Evolutionary conservation across 768 basidiomycete genomes (phyloP).

Genomic region (Glaciozyma antarctica): DNA sequence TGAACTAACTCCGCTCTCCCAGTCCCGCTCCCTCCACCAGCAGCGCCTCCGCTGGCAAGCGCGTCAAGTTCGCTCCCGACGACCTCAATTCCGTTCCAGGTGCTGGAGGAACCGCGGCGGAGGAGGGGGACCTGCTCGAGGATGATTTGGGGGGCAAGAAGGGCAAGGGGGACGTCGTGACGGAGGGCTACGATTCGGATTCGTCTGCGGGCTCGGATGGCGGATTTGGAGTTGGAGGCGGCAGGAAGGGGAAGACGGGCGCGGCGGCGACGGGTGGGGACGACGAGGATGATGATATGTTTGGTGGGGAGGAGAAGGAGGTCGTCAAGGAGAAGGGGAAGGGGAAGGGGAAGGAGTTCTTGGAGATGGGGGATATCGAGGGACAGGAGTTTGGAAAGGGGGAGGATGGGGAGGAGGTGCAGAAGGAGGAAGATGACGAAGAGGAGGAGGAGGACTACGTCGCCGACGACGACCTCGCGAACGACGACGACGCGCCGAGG

Average conservation of each 20-base stretch:
- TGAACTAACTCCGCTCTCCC: not conserved
- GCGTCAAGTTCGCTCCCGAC: slow-evolving; percentile 18
- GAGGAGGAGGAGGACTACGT: slow-evolving; percentile 48
- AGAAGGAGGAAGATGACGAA: slow-evolving; percentile 43
- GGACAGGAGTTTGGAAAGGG: slow-evolving; percentile 70
- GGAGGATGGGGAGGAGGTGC: slow-evolving; percentile 41
- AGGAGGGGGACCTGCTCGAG: slow-evolving; percentile 19
- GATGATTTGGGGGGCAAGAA: slow-evolving; percentile 24
- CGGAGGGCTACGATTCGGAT: slow-evolving; percentile 30
- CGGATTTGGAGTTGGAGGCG: slow-evolving; percentile 19
- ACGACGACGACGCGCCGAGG: slow-evolving; percentile 52
- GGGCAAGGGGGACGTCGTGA: slow-evolving; percentile 20
- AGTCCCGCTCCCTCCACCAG: slow-evolving; percentile 1
- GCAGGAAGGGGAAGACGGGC: slow-evolving; percentile 6
- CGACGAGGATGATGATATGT: slow-evolving; percentile 41
- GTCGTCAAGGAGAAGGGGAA: slow-evolving; percentile 59
- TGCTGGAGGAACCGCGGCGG: not conserved
- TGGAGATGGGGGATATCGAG: slow-evolving; percentile 88
- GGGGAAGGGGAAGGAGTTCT: slow-evolving; percentile 51
- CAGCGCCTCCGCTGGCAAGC: slow-evolving; percentile 16
- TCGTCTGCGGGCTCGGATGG: slow-evolving; percentile 22
- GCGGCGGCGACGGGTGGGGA: slow-evolving; percentile 29
- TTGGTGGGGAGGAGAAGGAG: slow-evolving; percentile 49
- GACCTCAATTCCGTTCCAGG: not conserved
- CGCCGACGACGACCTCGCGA: slow-evolving; percentile 35